phyloP scores from a whole-genome alignment of 495 filamentous ascomycete species.

The Cairneyella variabilis region DNA sequence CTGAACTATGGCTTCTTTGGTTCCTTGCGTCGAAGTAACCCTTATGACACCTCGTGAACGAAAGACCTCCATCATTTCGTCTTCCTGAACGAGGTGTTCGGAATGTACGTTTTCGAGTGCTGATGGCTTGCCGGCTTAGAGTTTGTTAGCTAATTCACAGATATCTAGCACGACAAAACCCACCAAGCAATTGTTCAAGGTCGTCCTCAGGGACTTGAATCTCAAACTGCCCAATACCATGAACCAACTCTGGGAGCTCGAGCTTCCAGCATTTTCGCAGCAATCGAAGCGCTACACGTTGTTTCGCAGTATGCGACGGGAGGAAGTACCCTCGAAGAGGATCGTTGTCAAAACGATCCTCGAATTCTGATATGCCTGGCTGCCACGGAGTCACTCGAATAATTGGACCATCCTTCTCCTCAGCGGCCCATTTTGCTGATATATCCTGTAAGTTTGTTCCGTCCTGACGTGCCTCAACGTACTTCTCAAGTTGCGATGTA shows the following conservation, averaged over 20 bases:
- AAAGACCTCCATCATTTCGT: slow-evolving; percentile 21
- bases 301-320: slow-evolving; percentile 23
- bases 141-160: not conserved
- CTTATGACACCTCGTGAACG: slow-evolving; percentile 13
- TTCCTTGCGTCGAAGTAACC: slow-evolving; percentile 18
- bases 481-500: slow-evolving; percentile 34
- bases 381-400: slow-evolving; percentile 33
- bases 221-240: slow-evolving; percentile 24
- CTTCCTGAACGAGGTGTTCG: slow-evolving; percentile 2
- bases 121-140: slow-evolving; percentile 3
- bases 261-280: slow-evolving; percentile 24
- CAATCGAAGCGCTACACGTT: slow-evolving; percentile 18
- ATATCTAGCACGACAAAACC: not conserved
- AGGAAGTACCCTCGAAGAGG: slow-evolving; percentile 22
- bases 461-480: slow-evolving; percentile 21
- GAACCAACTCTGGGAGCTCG: slow-evolving; percentile 17
- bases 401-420: slow-evolving; percentile 17
- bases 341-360: slow-evolving; percentile 17
- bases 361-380: slow-evolving; percentile 31
- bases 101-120: slow-evolving; percentile 1
- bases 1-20: slow-evolving; percentile 2
- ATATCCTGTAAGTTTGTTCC: slow-evolving; percentile 12
- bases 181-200: slow-evolving; percentile 21
- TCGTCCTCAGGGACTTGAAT: slow-evolving; percentile 16
- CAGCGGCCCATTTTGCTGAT: slow-evolving; percentile 11